Evolutionary conservation across 257 asterid species (phyloP).

Genomic region (Solanum ossicruentum): DNA sequence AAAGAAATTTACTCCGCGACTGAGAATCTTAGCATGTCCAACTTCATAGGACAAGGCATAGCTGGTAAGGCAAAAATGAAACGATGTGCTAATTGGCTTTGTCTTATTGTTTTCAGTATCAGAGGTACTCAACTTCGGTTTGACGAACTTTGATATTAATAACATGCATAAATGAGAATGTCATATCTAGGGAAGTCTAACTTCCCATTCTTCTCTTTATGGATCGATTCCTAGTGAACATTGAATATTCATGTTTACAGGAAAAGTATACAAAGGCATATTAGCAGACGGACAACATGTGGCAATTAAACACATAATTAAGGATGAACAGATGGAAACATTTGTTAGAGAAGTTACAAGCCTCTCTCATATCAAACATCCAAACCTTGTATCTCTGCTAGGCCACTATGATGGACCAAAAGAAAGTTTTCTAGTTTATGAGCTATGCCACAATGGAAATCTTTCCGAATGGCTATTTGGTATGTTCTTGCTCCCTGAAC

Average conservation of each 20-base stretch:
- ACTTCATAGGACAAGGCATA: slow-evolving; percentile 76
- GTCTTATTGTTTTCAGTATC: neutral
- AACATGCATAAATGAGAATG: neutral
- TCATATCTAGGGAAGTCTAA: neutral
- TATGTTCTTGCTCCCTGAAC: neutral
- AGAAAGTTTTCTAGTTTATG: slow-evolving; percentile 70
- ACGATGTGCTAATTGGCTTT: neutral
- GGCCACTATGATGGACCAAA: slow-evolving; percentile 68
- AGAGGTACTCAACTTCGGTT: neutral
- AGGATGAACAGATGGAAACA: slow-evolving; percentile 73
- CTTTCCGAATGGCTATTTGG: slow-evolving; percentile 81
- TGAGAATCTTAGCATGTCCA: slow-evolving; percentile 39
- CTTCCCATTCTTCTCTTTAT: neutral
- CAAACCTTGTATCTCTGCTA: slow-evolving; percentile 54
- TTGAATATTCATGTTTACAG: slow-evolving; percentile 13
- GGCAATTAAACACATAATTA: slow-evolving; percentile 68
- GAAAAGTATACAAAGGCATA: slow-evolving; percentile 64
- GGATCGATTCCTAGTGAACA: neutral
- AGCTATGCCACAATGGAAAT: slow-evolving; percentile 70
- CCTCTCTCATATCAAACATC: slow-evolving; percentile 63
- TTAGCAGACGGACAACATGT: slow-evolving; percentile 31
- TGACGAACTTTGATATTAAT: neutral
- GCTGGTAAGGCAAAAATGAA: slow-evolving; percentile 34
- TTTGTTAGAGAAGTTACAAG: slow-evolving; percentile 75
- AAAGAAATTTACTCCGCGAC: slow-evolving; percentile 46